Evolutionary conservation across 495 filamentous ascomycete genomes (phyloP).

Genomic region (Penicillium diatomitis): DNA sequence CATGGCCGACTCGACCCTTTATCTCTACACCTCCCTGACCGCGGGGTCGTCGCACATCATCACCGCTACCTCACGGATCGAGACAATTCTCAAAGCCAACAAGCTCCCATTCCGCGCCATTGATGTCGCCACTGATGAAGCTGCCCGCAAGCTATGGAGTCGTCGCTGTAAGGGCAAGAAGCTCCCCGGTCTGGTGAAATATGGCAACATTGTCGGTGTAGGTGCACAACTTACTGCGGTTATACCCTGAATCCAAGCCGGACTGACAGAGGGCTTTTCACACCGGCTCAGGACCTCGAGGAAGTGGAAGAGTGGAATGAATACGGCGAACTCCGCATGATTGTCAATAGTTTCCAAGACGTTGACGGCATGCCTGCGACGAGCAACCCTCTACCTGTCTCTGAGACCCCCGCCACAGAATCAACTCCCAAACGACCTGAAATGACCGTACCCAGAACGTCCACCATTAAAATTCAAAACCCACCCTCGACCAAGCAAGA

Average conservation of each 20-base stretch:
- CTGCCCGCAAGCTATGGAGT: slow-evolving; percentile 84
- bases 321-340: slow-evolving; percentile 86
- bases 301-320: slow-evolving; percentile 99
- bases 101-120: slow-evolving; percentile 84
- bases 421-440: slow-evolving; percentile 26
- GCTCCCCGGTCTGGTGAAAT: slow-evolving; percentile 80
- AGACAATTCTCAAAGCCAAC: slow-evolving; percentile 94
- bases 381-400: slow-evolving; percentile 33
- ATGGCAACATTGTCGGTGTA: slow-evolving; percentile 80
- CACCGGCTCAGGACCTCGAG: slow-evolving; percentile 62
- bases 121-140: slow-evolving; percentile 87
- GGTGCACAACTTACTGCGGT: slow-evolving; percentile 20
- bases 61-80: slow-evolving; percentile 87
- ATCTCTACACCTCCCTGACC: slow-evolving; percentile 92
- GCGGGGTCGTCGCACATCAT: slow-evolving; percentile 95
- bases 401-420: slow-evolving; percentile 18
- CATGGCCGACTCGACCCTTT: slow-evolving; percentile 66
- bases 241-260: neutral
- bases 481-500: slow-evolving; percentile 28
- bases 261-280: neutral
- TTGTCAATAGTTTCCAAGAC: slow-evolving; percentile 46
- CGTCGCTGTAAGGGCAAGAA: slow-evolving; percentile 72
- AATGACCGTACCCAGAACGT: slow-evolving; percentile 25
- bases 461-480: slow-evolving; percentile 36
- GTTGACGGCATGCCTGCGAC: slow-evolving; percentile 32